A percentile compares a stretch with the other conserved stretches of the same genome.
These are phyloP conservation scores for Candida dubliniensis DNA, from an alignment of 1,139 yeast species.

Conservation along the genomic window DNA sequence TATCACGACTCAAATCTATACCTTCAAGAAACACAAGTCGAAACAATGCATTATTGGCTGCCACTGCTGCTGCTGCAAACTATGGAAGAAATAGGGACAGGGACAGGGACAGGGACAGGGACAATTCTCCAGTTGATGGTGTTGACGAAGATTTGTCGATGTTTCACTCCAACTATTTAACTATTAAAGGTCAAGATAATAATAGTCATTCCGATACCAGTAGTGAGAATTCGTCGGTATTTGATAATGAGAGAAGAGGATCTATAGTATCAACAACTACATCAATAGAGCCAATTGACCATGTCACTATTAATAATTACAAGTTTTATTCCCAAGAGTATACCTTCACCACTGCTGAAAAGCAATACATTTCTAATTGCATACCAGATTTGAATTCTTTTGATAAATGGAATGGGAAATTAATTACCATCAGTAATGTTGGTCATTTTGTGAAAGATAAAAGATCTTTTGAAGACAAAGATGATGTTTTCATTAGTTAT, in stretches of 20 bases:
- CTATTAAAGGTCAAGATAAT: conserved; percentile 5
- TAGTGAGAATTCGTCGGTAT: conserved; percentile 9
- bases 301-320: conserved; percentile 17
- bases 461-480: conserved; percentile 11
- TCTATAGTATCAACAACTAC: conserved; percentile 12
- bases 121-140: not conserved
- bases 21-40: conserved; percentile 27
- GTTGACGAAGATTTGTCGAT: not conserved
- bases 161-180: conserved; percentile 3
- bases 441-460: conserved; percentile 20
- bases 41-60: conserved; percentile 28
- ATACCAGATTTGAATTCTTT: conserved; percentile 41
- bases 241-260: conserved; percentile 11
- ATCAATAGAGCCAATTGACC: conserved; percentile 2
- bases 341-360: conserved; percentile 30
- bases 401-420: conserved; percentile 40
- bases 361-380: conserved; percentile 40
- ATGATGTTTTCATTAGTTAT: conserved; percentile 14
- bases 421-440: conserved; percentile 34
- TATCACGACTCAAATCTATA: conserved; percentile 32
- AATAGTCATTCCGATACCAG: conserved; percentile 2
- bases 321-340: conserved; percentile 27
- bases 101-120: too few species aligned
- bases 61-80: conserved; percentile 28
- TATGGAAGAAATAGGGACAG: conserved; percentile 10